Base-by-base conservation (phyloP, 2,329 filamentous ascomycete genomes). In the Ophiocordyceps camponoti-saundersi region DNA sequence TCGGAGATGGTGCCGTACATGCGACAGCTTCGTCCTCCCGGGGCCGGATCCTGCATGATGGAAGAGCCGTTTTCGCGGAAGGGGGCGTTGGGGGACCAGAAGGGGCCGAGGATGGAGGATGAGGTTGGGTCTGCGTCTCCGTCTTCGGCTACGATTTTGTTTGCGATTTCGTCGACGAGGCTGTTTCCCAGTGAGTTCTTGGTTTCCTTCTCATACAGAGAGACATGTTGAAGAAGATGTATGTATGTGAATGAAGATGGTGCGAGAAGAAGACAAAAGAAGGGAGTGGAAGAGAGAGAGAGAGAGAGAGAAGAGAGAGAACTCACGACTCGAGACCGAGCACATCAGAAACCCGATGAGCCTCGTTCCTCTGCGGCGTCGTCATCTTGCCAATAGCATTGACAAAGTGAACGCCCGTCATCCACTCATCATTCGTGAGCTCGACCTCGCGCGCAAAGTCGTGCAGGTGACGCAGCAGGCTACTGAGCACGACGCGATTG, bases 371-470 rank as follows among this genome's bases (percentile, higher is more conserved):
- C 54, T 76, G 81, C 59, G 74, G 73, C 47, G 73, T 73, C 52
- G 74, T 82, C 54, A 78, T 75, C 63, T 85, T 77, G 50, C 84
- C 83, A 51, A 85, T 75, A 43, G 76, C 72, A 68, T 88, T 88
- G 65, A 88, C 66, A 60, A 82, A 87, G 56, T 82, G 72, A 47
- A 88, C 81, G 47, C 82, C 84, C 8, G 76, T 64, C 63, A 86
- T 75, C 83, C 83, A 88, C 65, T 89, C 84, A 47, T 85, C 82
- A 30, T 77, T 71, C 18, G 79, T 86, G 46, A 89, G 75, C 65
- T 88, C 82, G 52, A 85, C 76, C 58, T 89, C 84, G 48, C 84
- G 78, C 48, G 78, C 75, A 61, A 88, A 88, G 65, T 87, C 82
- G 67, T 89, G 84, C 49, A 89, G 70, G 66, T 88, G 82, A 44